A percentile compares a stretch with the other conserved stretches of the same genome.
Conservation (phyloP, 139 green algal genomes). For the Tetraselmis chui region DNA sequence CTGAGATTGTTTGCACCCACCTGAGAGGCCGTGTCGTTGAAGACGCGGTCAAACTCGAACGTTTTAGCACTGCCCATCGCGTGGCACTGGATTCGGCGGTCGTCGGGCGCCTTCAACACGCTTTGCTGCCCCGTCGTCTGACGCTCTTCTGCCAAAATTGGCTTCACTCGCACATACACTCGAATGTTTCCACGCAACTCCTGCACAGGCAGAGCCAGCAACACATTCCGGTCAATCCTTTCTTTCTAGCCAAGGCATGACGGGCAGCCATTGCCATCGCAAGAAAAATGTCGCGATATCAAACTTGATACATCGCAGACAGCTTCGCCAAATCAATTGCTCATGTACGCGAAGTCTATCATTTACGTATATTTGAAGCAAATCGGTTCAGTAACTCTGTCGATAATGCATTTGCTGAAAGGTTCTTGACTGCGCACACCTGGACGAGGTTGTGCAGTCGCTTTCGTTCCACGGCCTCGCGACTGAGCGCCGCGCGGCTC, state of each 20-base stretch:
- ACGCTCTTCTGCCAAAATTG: slow-evolving; percentile 2
- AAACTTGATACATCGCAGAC: too few relatives aligned
- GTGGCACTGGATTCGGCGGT: slow-evolving; percentile 7
- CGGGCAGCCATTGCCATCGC: too few relatives aligned
- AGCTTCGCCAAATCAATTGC: too few relatives aligned
- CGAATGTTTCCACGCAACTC: slow-evolving; percentile 34
- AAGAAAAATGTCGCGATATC: too few relatives aligned
- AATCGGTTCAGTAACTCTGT: too few relatives aligned
- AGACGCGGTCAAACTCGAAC: slow-evolving; percentile 64
- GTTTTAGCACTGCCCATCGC: slow-evolving; percentile 25
- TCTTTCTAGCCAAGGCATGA: too few relatives aligned
- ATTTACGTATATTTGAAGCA: too few relatives aligned
- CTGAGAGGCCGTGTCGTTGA: slow-evolving; percentile 9
- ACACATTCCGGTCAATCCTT: background rate
- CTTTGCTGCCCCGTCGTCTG: background rate
- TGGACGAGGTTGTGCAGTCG: slow-evolving; percentile 29
- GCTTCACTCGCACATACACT: slow-evolving; percentile 22
- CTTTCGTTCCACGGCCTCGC: slow-evolving; percentile 18
- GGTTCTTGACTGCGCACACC: slow-evolving; percentile 1
- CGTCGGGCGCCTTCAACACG: slow-evolving; percentile 14
- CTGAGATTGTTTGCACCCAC: slow-evolving; percentile 24
- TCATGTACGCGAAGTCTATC: too few relatives aligned
- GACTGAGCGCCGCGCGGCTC: slow-evolving; percentile 17
- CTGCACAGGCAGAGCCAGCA: background rate
- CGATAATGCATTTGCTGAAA: too few relatives aligned